Evolutionary conservation across 371 early-diverging fungal species (phyloP), one percentile per base, ranked within the genome.

Genomic region (Syncephalastrum monosporum): DNA sequence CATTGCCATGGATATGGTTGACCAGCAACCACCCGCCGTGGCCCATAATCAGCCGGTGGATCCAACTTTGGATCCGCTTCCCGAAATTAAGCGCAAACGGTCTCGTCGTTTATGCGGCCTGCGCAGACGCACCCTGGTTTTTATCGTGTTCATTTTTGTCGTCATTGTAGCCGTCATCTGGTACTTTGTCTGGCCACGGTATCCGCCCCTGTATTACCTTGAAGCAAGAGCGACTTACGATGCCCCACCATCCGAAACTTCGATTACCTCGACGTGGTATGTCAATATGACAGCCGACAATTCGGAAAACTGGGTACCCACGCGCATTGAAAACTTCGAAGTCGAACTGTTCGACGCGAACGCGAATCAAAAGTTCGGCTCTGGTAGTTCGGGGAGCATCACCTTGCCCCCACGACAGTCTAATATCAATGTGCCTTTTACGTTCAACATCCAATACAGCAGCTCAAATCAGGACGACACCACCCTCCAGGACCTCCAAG

Each of bases 161-260:
- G 50, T 63, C 4, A 23, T 72, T 33, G 59, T 72, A 2, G 69
- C 47, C 13, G 51, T 74, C 3, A 44, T 68, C 12, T 69, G 72
- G 63, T 78, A 66, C 50, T 74, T 78, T 66, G 78, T 74, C 3
- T 78, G 78, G 73, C 78, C 78, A 0, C 63, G 78, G 12, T 43
- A 38, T n/a, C 72, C 72, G 0, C 61, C 57, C 8, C 47, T 77
- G 16, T 38, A 24, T 3, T 66, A 61, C 23, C 24, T 57, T 3
- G 61, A 65, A 8, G 65, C 65, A 56, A 15, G 56, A 60, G 54
- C 19, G 16, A 4, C 54, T 21, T 21, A 21, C 21, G 21, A 21
- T 21, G 21, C 21, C 21, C 21, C 21, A 1, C 21, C 21, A 21
- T 21, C 21, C 21, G 21, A 21, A 2, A 21, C 21, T 21, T 21